Conservation (phyloP, 2,329 filamentous ascomycete genomes). For the Phialemonium atrogriseum region DNA sequence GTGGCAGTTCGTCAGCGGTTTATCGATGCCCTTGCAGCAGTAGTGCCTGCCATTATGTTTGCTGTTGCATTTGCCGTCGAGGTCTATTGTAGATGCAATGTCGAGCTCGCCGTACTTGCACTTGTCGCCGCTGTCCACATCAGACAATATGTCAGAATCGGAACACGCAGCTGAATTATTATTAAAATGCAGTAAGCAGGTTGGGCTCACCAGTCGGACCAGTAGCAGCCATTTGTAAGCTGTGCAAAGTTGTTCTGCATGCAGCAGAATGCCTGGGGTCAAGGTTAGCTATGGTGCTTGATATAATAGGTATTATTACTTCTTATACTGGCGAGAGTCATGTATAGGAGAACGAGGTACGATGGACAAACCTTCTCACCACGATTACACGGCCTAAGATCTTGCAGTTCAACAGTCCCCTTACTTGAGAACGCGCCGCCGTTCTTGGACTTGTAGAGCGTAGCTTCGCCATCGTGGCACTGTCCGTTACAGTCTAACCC, state of each 20-base stretch:
- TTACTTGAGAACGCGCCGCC: neutral
- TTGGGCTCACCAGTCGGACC: too few species aligned
- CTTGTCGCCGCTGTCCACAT: neutral
- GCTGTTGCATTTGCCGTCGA: constrained; percentile 1
- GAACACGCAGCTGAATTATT: too few species aligned
- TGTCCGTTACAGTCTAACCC: neutral
- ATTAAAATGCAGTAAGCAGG: neutral
- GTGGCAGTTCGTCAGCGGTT: constrained; percentile 7
- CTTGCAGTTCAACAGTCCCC: too few species aligned
- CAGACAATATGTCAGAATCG: neutral
- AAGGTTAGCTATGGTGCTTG: too few species aligned
- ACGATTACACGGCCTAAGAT: neutral
- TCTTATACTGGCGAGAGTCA: neutral
- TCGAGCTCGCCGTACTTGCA: constrained; percentile 3
- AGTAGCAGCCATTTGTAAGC: too few species aligned
- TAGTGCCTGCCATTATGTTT: constrained; percentile 2
- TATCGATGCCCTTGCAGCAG: constrained; percentile 5
- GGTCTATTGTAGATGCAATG: neutral
- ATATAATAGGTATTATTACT: neutral
- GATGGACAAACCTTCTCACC: neutral
- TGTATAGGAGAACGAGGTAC: neutral
- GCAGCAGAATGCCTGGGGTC: too few species aligned
- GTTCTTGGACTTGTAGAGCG: neutral
- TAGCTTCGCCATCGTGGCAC: neutral
- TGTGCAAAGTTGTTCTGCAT: too few species aligned